These are phyloP conservation scores for Amylostereum areolatum DNA, from an alignment of 1,284 basidiomycete genomes.

Conservation along the genomic window DNA sequence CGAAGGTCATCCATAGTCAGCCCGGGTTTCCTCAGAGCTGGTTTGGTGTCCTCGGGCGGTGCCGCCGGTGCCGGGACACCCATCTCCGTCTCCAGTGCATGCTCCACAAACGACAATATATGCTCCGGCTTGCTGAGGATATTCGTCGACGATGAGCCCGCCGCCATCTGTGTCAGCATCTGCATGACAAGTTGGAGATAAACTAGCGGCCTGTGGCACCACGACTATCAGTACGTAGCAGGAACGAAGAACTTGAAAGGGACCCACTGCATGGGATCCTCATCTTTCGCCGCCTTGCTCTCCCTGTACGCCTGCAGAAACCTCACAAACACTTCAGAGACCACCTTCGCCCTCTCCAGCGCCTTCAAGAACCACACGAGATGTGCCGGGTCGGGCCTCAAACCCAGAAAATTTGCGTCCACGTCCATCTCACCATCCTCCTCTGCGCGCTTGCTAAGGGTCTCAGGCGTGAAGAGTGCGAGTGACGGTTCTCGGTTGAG, in stretches of 20 bases:
- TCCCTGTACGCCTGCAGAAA: conserved; percentile 67
- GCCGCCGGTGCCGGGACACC: conserved; percentile 15
- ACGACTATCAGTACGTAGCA: too few species aligned
- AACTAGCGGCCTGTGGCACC: conserved; percentile 47
- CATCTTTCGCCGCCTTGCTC: conserved; percentile 32
- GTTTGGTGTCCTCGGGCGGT: conserved; percentile 12
- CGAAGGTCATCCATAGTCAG: conserved; percentile 35
- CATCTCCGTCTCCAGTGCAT: conserved; percentile 40
- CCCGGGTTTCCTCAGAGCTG: conserved; percentile 14
- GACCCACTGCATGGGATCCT: conserved; percentile 51
- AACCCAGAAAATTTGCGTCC: conserved; percentile 54
- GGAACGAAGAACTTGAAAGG: too few species aligned
- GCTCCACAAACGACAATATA: conserved; percentile 74
- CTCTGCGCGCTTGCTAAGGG: conserved; percentile 33
- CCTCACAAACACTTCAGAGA: conserved; percentile 66
- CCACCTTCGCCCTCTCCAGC: conserved; percentile 62
- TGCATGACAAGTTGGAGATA: conserved; percentile 75
- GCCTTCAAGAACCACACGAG: conserved; percentile 61
- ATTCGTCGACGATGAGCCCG: conserved; percentile 43
- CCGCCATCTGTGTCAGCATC: conserved; percentile 62
- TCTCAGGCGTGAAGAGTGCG: conserved; percentile 46
- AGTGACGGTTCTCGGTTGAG: conserved; percentile 23
- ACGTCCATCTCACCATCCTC: conserved; percentile 39
- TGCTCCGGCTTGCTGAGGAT: conserved; percentile 71
- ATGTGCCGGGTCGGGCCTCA: conserved; percentile 67